Base-by-base conservation (phyloP, 2,329 filamentous ascomycete species). In the Stachybotrys echinatus region DNA sequence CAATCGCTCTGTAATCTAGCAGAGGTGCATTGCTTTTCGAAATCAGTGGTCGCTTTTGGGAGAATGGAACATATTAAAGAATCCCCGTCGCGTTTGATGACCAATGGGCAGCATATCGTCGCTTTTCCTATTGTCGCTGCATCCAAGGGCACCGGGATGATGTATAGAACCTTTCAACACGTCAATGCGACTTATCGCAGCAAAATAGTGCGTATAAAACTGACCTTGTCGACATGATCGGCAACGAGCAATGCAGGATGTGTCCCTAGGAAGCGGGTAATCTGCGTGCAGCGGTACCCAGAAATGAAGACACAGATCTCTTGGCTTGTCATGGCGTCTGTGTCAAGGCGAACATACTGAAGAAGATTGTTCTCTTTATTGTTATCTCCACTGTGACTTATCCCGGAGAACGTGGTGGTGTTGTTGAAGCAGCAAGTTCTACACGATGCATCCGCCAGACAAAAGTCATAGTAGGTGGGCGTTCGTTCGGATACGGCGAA, bases 111-210 rank as follows among this genome's bases (percentile, higher is more conserved):
- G 46, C 54, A 56, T 21, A 56, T 49, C 8, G 50, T 54, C 12
- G 54, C 54, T 22, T 56, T 47, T 47, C 52, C 52, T 40, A 56
- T 52, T 6, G 54, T 56, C 22, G 54, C 54, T 23, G 50, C 48
- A 38, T 56, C 54, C 50, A 56, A 43, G 14, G 54, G 54, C n/a
- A 56, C 54, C 17, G 54, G 54, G 31, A 56, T 49, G 22, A 56
- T 54, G 45, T 52, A 56, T 2, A 56, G 42, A n/a, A 51, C 45
- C 52, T 54, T 23, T n/a, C 20, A 17, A 47, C 17, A 27, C 34
- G 23, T 45, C 10, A 48, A 12, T 44, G 20, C n/a, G n/a, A n/a
- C n/a, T n/a, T n/a, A n/a, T n/a, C n/a, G 17, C 12, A 39, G 12
- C 39, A 39, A 14, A 47, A 34, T n/a, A n/a, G n/a, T n/a, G n/a